These are phyloP conservation scores for Pseudogymnoascus sp. DNA, from an alignment of 2,329 filamentous ascomycete genomes.

Conservation along the genomic window DNA sequence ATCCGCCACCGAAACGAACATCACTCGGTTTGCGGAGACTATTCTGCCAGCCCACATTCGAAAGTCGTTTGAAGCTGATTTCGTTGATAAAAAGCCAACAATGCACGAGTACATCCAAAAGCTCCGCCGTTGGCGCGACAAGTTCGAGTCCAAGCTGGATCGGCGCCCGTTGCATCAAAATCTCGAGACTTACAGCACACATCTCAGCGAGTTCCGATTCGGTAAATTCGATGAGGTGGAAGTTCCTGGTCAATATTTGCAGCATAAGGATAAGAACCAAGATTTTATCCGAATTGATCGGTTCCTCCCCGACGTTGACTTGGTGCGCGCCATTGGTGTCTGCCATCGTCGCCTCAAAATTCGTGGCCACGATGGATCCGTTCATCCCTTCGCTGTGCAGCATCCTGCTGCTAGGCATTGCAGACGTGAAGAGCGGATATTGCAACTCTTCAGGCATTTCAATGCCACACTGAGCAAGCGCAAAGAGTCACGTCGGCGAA, in stretches of 20 bases:
- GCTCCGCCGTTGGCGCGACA: constrained; percentile 89
- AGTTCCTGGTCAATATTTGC: constrained; percentile 90
- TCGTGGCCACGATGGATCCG: constrained; percentile 90
- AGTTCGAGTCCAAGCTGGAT: constrained; percentile 96
- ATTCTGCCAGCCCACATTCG: constrained; percentile 92
- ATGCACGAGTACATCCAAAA: constrained; percentile 99
- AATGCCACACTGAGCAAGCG: constrained; percentile 87
- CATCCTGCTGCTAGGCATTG: constrained; percentile 91
- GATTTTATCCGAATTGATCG: constrained; percentile 97
- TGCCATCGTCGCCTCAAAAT: constrained; percentile 93
- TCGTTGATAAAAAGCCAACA: constrained; percentile 88
- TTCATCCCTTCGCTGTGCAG: constrained; percentile 95
- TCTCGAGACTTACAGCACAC: constrained; percentile 79
- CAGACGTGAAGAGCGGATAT: constrained; percentile 85
- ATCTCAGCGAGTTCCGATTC: constrained; percentile 94
- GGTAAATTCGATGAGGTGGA: constrained; percentile 98
- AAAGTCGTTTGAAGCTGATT: constrained; percentile 95
- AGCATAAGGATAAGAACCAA: constrained; percentile 98
- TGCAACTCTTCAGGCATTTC: constrained; percentile 95
- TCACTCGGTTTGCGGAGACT: constrained; percentile 92
- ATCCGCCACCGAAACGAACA: constrained; percentile 85
- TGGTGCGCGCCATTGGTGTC: constrained; percentile 82
- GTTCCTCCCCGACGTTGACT: constrained; percentile 89
- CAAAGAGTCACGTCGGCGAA: constrained; percentile 89
- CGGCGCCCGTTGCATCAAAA: constrained; percentile 54